Conservation (phyloP, 2,329 filamentous ascomycete species). For the Talaromyces rugulosus region DNA sequence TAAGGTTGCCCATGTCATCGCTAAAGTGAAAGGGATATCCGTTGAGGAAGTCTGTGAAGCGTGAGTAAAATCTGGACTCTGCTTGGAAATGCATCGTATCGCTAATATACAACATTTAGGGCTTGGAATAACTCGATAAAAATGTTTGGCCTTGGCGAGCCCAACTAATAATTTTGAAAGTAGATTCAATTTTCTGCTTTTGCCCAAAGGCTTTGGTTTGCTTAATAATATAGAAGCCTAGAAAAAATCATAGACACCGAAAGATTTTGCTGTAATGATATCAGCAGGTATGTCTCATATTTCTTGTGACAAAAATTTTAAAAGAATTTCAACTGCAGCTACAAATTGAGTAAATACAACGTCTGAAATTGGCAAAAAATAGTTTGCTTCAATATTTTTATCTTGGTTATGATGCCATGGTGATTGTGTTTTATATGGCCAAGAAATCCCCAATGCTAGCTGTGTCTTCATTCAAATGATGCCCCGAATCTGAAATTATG, state of each 20-base stretch:
- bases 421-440: neutral
- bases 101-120: slow-evolving; percentile 26
- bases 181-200: neutral
- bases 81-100: neutral
- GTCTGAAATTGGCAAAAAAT: neutral
- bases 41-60: slow-evolving; percentile 82
- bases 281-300: neutral
- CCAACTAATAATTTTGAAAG: neutral
- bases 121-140: slow-evolving; percentile 76
- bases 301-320: neutral
- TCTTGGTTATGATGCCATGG: neutral
- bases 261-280: neutral
- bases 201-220: neutral
- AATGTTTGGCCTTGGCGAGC: slow-evolving; percentile 69
- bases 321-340: neutral
- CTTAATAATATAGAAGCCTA: neutral
- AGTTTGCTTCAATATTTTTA: neutral
- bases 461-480: neutral
- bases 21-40: slow-evolving; percentile 73
- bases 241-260: neutral
- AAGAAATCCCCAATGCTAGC: neutral
- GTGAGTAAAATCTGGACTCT: slow-evolving; percentile 37
- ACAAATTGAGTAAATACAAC: neutral
- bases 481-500: neutral
- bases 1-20: slow-evolving; percentile 82